Conservation (phyloP, 495 filamentous ascomycete genomes). For the Aspergillus panamensis region DNA sequence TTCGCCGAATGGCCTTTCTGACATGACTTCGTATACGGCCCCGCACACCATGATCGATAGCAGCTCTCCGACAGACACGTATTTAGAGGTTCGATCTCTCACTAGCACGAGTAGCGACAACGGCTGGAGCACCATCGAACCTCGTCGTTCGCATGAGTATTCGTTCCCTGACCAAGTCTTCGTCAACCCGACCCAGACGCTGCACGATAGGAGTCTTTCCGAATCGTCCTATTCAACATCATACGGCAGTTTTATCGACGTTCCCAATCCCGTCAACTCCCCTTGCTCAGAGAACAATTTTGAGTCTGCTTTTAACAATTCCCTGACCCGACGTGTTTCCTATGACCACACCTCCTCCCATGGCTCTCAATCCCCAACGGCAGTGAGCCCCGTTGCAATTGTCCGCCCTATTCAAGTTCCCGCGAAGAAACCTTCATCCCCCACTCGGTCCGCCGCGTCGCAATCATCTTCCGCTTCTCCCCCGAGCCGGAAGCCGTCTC, state of each 20-base stretch:
- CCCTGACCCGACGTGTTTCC: slow-evolving; percentile 31
- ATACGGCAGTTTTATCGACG: slow-evolving; percentile 79
- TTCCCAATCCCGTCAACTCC: slow-evolving; percentile 67
- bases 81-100: slow-evolving; percentile 77
- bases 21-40: slow-evolving; percentile 45
- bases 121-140: slow-evolving; percentile 75
- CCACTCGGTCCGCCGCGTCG: slow-evolving; percentile 55
- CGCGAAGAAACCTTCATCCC: slow-evolving; percentile 64
- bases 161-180: slow-evolving; percentile 57
- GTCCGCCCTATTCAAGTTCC: slow-evolving; percentile 61
- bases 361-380: slow-evolving; percentile 49
- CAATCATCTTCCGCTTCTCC: slow-evolving; percentile 60
- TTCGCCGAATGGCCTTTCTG: slow-evolving; percentile 50
- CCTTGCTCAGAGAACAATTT: slow-evolving; percentile 63
- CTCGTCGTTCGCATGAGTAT: slow-evolving; percentile 52
- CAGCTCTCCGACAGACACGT: slow-evolving; percentile 78
- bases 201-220: slow-evolving; percentile 80
- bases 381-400: slow-evolving; percentile 63
- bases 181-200: slow-evolving; percentile 80
- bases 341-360: slow-evolving; percentile 41
- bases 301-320: slow-evolving; percentile 58
- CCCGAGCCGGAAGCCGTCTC: slow-evolving; percentile 60
- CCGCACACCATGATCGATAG: slow-evolving; percentile 54
- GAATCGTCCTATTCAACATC: slow-evolving; percentile 75
- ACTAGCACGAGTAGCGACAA: slow-evolving; percentile 74